Conservation (phyloP, 2,329 filamentous ascomycete genomes). For the Colletotrichum sp. region DNA sequence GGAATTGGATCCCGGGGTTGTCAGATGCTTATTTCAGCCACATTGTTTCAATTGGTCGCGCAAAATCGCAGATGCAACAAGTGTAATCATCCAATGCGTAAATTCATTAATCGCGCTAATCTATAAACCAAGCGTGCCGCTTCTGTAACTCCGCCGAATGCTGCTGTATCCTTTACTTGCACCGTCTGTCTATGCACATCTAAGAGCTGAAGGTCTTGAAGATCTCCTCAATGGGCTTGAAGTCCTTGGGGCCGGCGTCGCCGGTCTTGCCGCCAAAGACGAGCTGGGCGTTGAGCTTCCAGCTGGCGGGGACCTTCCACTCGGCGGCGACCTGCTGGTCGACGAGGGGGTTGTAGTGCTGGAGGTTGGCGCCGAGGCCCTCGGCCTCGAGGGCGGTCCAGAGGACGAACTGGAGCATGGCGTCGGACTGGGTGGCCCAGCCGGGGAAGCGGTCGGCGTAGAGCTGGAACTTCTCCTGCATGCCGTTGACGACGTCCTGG, state of each 20-base stretch:
- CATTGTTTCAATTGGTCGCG: not conserved
- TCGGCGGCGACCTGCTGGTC: constrained; percentile 71
- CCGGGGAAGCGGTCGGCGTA: constrained; percentile 81
- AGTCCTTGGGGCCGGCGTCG: constrained; percentile 66
- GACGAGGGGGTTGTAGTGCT: constrained; percentile 92
- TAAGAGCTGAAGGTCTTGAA: constrained; percentile 68
- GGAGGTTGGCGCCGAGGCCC: constrained; percentile 85
- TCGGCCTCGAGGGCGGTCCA: constrained; percentile 86
- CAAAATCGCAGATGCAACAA: not conserved
- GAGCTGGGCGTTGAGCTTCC: constrained; percentile 82
- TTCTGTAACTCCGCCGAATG: constrained; percentile 1
- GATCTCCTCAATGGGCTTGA: constrained; percentile 68
- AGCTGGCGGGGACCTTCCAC: constrained; percentile 74
- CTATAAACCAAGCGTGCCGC: not conserved
- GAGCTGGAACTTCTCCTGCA: constrained; percentile 71
- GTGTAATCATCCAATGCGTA: constrained; percentile 8
- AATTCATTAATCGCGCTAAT: constrained; percentile 11
- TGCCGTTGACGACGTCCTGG: constrained; percentile 65
- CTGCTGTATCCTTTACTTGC: not conserved
- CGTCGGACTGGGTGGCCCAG: constrained; percentile 79
- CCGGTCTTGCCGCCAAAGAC: constrained; percentile 75
- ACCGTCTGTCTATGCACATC: not conserved
- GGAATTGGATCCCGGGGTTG: not conserved
- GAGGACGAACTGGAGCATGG: constrained; percentile 80
- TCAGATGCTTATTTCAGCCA: constrained; percentile 1